phyloP scores from a whole-genome alignment of 164 flowering plant genomes.

The Berberis thunbergii region DNA sequence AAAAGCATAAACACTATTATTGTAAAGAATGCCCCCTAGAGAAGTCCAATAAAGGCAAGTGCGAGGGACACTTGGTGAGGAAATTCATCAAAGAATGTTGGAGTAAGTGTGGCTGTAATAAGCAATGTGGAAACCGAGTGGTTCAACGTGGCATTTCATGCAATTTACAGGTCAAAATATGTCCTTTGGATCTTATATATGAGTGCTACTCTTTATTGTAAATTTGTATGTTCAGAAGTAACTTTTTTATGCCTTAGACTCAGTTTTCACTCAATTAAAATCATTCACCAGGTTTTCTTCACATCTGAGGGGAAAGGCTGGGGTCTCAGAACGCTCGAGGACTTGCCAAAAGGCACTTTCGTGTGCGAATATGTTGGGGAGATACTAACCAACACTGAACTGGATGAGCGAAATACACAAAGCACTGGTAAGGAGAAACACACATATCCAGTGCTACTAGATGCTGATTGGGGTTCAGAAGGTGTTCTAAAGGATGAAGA shows the following conservation, averaged over 20 bases:
- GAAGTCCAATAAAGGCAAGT: constrained; percentile 48
- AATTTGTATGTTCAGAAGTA: neutral
- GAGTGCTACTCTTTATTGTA: neutral
- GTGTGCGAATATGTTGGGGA: constrained; percentile 97
- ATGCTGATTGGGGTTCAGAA: constrained; percentile 77
- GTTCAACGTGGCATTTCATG: constrained; percentile 80
- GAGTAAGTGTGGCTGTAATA: constrained; percentile 82
- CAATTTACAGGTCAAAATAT: constrained; percentile 59
- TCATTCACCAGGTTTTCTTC: constrained; percentile 54
- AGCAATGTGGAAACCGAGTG: constrained; percentile 81
- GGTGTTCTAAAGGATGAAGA: constrained; percentile 56
- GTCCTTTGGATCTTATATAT: neutral
- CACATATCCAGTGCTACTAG: constrained; percentile 54
- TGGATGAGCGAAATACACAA: constrained; percentile 34
- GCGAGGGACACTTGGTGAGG: constrained; percentile 77
- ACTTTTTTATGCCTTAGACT: too few relatives aligned
- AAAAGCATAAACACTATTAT: constrained; percentile 23
- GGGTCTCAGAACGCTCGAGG: constrained; percentile 83
- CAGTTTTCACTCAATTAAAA: neutral
- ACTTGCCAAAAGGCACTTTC: constrained; percentile 82
- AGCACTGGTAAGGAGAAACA: constrained; percentile 27
- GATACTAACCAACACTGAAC: constrained; percentile 59
- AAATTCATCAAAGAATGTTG: constrained; percentile 90
- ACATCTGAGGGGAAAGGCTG: constrained; percentile 81
- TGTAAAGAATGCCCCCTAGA: constrained; percentile 79